These are phyloP conservation scores for Colletotrichum eleusines DNA, from an alignment of 2,329 filamentous ascomycete genomes.

Conservation along the genomic window DNA sequence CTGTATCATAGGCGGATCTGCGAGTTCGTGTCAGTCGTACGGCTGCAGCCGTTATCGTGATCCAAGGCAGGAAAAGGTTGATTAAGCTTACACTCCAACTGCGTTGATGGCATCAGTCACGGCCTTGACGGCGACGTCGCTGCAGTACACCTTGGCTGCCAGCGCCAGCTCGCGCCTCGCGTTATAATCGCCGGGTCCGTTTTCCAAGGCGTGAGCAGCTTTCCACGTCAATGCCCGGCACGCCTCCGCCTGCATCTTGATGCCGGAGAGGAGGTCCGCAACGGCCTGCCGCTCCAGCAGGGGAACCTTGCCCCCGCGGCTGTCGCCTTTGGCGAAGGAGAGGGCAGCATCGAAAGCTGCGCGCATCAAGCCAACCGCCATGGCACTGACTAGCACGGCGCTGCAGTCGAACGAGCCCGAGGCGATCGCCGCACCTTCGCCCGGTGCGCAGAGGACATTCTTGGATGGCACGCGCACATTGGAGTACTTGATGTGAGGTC, in stretches of 20 bases:
- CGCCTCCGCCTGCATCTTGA: slow-evolving; percentile 65
- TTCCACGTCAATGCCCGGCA: slow-evolving; percentile 65
- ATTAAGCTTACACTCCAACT: slow-evolving; percentile 61
- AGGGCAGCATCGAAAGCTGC: slow-evolving; percentile 65
- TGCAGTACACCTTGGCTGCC: slow-evolving; percentile 64
- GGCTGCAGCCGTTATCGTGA: too few relatives aligned
- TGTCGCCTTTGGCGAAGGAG: slow-evolving; percentile 61
- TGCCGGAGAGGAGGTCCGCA: slow-evolving; percentile 62
- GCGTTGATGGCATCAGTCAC: slow-evolving; percentile 63
- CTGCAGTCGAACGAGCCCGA: slow-evolving; percentile 56
- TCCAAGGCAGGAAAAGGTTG: neutral
- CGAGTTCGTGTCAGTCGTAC: neutral
- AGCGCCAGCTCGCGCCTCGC: slow-evolving; percentile 59
- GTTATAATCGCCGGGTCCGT: slow-evolving; percentile 54
- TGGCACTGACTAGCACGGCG: slow-evolving; percentile 65
- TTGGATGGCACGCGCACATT: slow-evolving; percentile 60
- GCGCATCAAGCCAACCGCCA: slow-evolving; percentile 66
- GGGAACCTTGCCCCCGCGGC: slow-evolving; percentile 57
- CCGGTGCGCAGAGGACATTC: slow-evolving; percentile 60
- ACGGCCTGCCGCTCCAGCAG: slow-evolving; percentile 63
- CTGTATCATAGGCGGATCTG: slow-evolving; percentile 10
- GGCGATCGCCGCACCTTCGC: slow-evolving; percentile 53
- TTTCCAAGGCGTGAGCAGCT: slow-evolving; percentile 58
- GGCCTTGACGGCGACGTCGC: slow-evolving; percentile 61
- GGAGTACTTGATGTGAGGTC: slow-evolving; percentile 62